Evolutionary conservation across 2,329 filamentous ascomycete genomes (phyloP).

Genomic region (Diaporthe ilicicola): DNA sequence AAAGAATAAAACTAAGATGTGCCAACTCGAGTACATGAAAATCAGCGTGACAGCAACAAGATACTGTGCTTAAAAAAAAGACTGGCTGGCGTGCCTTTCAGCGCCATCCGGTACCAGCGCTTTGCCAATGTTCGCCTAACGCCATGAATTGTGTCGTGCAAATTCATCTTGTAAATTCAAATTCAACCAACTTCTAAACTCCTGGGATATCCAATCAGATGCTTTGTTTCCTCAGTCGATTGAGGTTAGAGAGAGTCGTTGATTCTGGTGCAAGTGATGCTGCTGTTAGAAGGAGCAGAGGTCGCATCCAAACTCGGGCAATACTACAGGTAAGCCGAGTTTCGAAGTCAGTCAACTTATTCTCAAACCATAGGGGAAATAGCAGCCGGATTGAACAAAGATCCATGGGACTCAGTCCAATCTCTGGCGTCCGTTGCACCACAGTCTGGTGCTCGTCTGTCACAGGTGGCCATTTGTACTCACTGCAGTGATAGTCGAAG

Average conservation of each 20-base stretch:
- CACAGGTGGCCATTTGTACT: neutral
- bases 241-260: neutral
- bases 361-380: no score
- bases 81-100: neutral
- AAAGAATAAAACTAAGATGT: no score
- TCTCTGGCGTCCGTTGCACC: neutral
- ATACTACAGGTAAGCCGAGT: neutral
- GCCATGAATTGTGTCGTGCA: neutral
- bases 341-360: neutral
- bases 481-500: conserved; percentile 5
- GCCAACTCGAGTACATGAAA: neutral
- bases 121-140: neutral
- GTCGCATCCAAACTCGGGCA: neutral
- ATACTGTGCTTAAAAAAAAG: neutral
- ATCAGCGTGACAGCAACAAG: neutral
- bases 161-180: no score
- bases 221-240: neutral
- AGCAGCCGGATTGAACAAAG: no score
- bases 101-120: neutral
- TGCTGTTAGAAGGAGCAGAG: neutral
- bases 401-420: neutral
- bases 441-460: neutral
- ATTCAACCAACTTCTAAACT: neutral
- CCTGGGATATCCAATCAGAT: fast-evolving
- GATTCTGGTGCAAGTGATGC: conserved; percentile 1